These are phyloP conservation scores for Pogostemon cablin DNA, from an alignment of 257 asterid genomes.

Conservation along the genomic window DNA sequence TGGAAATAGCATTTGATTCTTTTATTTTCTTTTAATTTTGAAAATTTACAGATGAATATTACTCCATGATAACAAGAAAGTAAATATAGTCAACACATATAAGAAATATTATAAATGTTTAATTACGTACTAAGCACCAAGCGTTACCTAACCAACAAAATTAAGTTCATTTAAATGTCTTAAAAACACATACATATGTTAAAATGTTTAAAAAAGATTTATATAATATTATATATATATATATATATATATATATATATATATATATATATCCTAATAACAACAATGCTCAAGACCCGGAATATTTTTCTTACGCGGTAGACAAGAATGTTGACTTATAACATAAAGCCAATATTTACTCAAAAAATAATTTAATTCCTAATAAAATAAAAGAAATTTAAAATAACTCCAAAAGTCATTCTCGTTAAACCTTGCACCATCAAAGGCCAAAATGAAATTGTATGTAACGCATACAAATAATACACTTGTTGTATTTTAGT, in stretches of 20 bases:
- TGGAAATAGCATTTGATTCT: no score
- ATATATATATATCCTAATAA: neutral
- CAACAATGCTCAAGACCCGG: constrained; percentile 31
- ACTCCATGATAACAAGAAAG: no score
- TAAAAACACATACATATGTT: neutral
- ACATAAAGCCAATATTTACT: constrained; percentile 1
- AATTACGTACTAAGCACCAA: no score
- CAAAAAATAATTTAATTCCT: neutral
- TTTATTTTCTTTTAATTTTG: no score
- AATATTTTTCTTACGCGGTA: constrained; percentile 27
- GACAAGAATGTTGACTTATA: constrained; percentile 45
- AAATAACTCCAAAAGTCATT: neutral
- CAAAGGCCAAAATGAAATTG: no score
- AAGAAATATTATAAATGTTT: no score
- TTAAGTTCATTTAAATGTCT: neutral
- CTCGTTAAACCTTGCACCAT: neutral
- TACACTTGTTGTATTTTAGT: no score
- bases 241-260: neutral
- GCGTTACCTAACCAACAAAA: constrained; percentile 9
- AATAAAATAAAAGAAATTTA: neutral
- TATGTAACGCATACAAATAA: no score
- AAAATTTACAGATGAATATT: no score
- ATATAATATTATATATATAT: neutral
- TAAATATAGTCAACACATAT: no score
- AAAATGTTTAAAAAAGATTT: no score